These are phyloP conservation scores for Fomitiporia mediterranea DNA, from an alignment of 1,284 basidiomycete species.

Conservation along the genomic window DNA sequence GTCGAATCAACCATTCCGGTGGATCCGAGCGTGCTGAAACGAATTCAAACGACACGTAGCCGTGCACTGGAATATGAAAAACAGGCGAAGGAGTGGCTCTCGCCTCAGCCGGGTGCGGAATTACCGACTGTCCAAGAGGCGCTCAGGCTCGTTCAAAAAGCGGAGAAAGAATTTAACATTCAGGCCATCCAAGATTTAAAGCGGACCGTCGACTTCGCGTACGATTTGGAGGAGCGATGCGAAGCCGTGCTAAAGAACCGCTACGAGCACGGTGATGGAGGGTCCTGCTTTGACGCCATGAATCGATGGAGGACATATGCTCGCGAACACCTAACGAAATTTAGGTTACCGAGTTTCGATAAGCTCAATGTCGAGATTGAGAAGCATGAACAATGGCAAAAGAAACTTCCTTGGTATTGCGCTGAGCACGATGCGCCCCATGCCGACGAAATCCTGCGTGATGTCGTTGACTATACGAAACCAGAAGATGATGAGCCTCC, in stretches of 20 bases:
- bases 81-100: slow-evolving; percentile 66
- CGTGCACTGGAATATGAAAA: slow-evolving; percentile 74
- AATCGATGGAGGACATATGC: slow-evolving; percentile 68
- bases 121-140: slow-evolving; percentile 66
- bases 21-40: slow-evolving; percentile 54
- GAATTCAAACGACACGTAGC: slow-evolving; percentile 50
- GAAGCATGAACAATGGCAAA: slow-evolving; percentile 63
- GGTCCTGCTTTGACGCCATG: slow-evolving; percentile 65
- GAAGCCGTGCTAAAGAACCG: slow-evolving; percentile 65
- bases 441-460: slow-evolving; percentile 56
- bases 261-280: slow-evolving; percentile 49
- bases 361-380: slow-evolving; percentile 62
- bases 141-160: slow-evolving; percentile 57
- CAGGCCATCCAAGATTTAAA: slow-evolving; percentile 60
- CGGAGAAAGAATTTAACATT: slow-evolving; percentile 71
- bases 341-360: slow-evolving; percentile 66
- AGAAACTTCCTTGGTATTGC: slow-evolving; percentile 73
- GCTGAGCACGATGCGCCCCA: slow-evolving; percentile 56
- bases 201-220: slow-evolving; percentile 62
- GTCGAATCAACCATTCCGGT: slow-evolving; percentile 58
- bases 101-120: slow-evolving; percentile 43
- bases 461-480: slow-evolving; percentile 66
- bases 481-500: slow-evolving; percentile 74
- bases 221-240: slow-evolving; percentile 67
- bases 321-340: slow-evolving; percentile 63